Conservation (phyloP, 2,329 filamentous ascomycete species). For the Neofusicoccum kwambonambiense region DNA sequence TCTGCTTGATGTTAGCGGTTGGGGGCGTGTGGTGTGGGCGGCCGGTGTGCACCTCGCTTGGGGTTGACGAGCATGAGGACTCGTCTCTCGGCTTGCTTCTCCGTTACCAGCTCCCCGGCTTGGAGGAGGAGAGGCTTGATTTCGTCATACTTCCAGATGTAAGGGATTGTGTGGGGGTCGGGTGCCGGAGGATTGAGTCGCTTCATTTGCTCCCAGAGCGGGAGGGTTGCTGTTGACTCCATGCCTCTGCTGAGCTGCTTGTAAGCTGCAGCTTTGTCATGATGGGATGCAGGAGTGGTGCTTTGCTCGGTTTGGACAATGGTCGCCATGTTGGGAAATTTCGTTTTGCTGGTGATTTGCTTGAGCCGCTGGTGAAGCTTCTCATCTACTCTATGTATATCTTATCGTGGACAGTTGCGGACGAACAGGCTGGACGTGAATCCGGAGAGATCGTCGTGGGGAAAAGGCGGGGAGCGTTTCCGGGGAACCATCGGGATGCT, state of each 20-base stretch:
- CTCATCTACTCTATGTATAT: neutral
- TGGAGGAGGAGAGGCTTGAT: conserved; percentile 36
- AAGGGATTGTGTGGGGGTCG: conserved; percentile 43
- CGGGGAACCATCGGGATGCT: neutral
- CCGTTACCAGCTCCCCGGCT: conserved; percentile 38
- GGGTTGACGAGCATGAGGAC: conserved; percentile 46
- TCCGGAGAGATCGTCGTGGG: neutral
- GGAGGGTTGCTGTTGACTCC: conserved; percentile 25
- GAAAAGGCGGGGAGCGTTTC: neutral
- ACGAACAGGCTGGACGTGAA: neutral
- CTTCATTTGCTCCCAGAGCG: conserved; percentile 52
- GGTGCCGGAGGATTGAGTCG: conserved; percentile 48
- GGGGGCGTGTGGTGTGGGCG: neutral
- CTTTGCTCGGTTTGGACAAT: neutral
- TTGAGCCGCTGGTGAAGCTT: neutral
- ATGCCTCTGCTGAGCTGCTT: neutral
- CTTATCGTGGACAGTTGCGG: neutral
- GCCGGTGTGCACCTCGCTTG: conserved; percentile 14
- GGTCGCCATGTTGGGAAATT: neutral
- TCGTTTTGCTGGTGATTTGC: neutral
- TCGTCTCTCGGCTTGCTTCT: conserved; percentile 39
- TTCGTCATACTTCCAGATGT: conserved; percentile 38
- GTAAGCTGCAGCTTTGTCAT: neutral
- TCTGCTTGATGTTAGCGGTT: conserved; percentile 30
- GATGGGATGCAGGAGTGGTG: neutral